Percentiles rank a stretch among this genome's conserved stretches.
Conservation (phyloP, 2,329 filamentous ascomycete genomes). For the Trichoderma pleuroti region DNA sequence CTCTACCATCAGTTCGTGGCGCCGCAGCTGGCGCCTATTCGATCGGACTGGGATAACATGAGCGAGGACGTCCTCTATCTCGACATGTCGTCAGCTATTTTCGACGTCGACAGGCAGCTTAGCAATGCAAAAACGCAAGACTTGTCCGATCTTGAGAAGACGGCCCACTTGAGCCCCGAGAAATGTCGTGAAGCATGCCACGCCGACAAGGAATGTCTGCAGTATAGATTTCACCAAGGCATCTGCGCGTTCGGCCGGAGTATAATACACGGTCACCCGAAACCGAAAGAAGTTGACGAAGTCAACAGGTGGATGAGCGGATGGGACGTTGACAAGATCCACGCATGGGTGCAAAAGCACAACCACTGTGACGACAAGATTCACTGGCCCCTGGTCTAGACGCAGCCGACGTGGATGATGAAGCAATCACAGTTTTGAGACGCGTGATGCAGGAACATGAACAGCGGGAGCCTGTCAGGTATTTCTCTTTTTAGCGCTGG, state of each 20-base stretch:
- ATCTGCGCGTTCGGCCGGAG: constrained; percentile 36
- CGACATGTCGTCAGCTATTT: constrained; percentile 30
- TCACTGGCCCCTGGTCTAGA: constrained; percentile 6
- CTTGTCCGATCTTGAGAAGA: constrained; percentile 36
- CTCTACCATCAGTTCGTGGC: constrained; percentile 46
- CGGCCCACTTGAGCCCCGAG: constrained; percentile 41
- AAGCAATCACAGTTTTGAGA: not conserved
- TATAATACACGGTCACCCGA: constrained; percentile 40
- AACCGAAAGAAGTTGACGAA: constrained; percentile 28
- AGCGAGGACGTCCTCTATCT: constrained; percentile 45
- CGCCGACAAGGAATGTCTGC: constrained; percentile 36
- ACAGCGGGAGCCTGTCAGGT: not conserved
- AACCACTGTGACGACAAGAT: constrained; percentile 30
- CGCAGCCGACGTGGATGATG: not conserved
- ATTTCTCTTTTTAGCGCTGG: not conserved
- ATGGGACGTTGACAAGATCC: constrained; percentile 42
- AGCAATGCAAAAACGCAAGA: constrained; percentile 33
- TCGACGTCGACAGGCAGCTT: constrained; percentile 31
- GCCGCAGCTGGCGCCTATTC: constrained; percentile 36
- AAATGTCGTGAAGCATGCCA: constrained; percentile 46
- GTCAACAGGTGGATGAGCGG: constrained; percentile 37
- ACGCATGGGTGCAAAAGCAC: constrained; percentile 38
- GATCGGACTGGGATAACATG: constrained; percentile 53
- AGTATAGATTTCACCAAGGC: constrained; percentile 40
- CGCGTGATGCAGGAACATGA: not conserved